Conservation (phyloP, 2,329 filamentous ascomycete species). For the Parasarocladium wereldwijsianum region DNA sequence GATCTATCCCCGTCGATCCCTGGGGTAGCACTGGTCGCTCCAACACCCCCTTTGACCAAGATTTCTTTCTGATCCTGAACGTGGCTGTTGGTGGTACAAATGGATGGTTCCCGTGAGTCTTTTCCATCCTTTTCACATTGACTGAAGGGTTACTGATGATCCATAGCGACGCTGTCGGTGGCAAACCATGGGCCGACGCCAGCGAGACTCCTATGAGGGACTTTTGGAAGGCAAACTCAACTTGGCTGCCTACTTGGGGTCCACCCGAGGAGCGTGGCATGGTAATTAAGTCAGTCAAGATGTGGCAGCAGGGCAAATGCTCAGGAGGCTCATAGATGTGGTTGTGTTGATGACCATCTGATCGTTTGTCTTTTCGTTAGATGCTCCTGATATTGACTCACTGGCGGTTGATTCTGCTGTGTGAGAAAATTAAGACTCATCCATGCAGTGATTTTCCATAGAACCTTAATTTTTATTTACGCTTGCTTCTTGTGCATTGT, state of each 20-base stretch:
- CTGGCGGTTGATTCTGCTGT: too few relatives aligned
- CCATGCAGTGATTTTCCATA: too few relatives aligned
- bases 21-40: conserved; percentile 21
- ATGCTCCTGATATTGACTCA: too few relatives aligned
- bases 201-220: conserved; percentile 21
- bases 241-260: conserved; percentile 34
- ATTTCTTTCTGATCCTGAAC: conserved; percentile 35
- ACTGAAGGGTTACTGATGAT: background rate
- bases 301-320: conserved; percentile 23
- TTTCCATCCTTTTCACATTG: background rate
- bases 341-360: too few relatives aligned
- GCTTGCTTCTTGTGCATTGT: too few relatives aligned
- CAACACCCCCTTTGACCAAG: conserved; percentile 36
- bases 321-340: too few relatives aligned
- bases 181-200: conserved; percentile 31
- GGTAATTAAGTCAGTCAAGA: conserved; percentile 29
- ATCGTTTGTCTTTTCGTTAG: too few relatives aligned
- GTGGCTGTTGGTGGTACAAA: conserved; percentile 33
- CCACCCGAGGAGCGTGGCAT: conserved; percentile 25
- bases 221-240: conserved; percentile 24
- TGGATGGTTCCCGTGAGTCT: conserved; percentile 28
- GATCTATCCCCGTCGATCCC: conserved; percentile 24
- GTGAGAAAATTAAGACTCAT: too few relatives aligned
- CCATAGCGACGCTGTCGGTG: conserved; percentile 22
- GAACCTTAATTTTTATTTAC: too few relatives aligned